These are phyloP conservation scores for Sophora flavescens DNA, from an alignment of 306 rosid species.

Conservation along the genomic window DNA sequence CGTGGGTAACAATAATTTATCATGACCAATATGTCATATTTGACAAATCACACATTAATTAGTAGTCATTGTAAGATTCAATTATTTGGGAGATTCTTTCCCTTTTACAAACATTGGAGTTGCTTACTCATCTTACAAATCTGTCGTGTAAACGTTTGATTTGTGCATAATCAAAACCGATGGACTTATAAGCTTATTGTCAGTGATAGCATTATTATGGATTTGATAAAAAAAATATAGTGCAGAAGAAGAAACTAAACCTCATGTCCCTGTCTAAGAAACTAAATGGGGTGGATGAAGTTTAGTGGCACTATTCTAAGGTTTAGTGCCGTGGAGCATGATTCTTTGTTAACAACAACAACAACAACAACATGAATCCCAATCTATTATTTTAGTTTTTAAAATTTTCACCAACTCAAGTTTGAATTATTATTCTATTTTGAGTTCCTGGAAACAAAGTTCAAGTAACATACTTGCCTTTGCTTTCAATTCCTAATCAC, in stretches of 20 bases:
- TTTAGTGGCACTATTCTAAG: slow-evolving; percentile 34
- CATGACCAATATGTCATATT: background rate
- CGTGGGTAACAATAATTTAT: background rate
- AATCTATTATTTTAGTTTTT: too few relatives aligned
- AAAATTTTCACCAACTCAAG: too few relatives aligned
- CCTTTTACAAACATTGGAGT: background rate
- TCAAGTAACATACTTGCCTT: background rate
- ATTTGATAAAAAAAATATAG: slow-evolving; percentile 35
- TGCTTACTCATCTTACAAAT: background rate
- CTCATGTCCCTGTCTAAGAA: slow-evolving; percentile 8
- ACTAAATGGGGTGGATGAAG: slow-evolving; percentile 41
- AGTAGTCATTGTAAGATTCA: background rate
- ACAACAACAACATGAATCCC: too few relatives aligned
- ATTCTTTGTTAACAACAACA: too few relatives aligned
- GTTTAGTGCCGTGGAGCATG: slow-evolving; percentile 41
- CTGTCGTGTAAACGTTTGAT: background rate
- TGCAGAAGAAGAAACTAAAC: slow-evolving; percentile 42
- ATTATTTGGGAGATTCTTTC: slow-evolving; percentile 4
- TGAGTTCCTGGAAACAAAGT: background rate
- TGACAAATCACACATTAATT: background rate
- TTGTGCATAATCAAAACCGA: background rate
- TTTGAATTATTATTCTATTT: background rate
- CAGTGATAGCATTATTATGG: slow-evolving; percentile 34
- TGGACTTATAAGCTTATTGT: slow-evolving; percentile 23
- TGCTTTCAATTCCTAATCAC: too few relatives aligned